These are phyloP conservation scores for Tylopilus sp. DNA, from an alignment of 768 basidiomycete species.

Conservation along the genomic window DNA sequence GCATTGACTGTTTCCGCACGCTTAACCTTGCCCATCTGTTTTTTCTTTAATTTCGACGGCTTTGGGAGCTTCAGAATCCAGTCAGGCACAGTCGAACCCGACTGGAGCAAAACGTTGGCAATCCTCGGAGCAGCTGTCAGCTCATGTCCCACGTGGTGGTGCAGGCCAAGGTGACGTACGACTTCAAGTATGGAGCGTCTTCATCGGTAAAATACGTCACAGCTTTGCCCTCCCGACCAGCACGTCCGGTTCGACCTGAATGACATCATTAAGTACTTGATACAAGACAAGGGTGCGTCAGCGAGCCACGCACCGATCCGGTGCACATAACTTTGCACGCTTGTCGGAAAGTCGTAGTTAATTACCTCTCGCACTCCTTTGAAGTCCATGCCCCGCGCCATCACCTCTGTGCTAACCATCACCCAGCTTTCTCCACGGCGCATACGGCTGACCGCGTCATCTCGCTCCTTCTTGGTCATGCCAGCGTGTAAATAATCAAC, in stretches of 20 bases:
- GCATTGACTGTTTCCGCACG: conserved; percentile 72
- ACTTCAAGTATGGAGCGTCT: conserved; percentile 88
- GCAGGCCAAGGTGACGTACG: conserved; percentile 49
- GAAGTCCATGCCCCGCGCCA: conserved; percentile 99
- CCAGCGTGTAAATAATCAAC: conserved; percentile 92
- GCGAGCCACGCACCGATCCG: conserved; percentile 64
- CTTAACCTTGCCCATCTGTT: conserved; percentile 80
- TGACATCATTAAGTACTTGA: conserved; percentile 4
- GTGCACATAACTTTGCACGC: conserved; percentile 93
- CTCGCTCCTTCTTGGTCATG: conserved; percentile 82
- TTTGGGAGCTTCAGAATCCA: conserved; percentile 96
- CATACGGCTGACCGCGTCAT: conserved; percentile 82
- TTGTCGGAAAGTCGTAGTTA: conserved; percentile 96
- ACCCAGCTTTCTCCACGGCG: conserved; percentile 90
- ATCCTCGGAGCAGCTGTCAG: conserved; percentile 49
- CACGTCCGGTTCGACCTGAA: conserved; percentile 89
- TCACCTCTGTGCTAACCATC: conserved; percentile 93
- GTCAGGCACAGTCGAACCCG: conserved; percentile 86
- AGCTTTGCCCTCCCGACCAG: conserved; percentile 88
- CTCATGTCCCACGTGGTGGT: conserved; percentile 1
- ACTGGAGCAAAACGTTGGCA: conserved; percentile 92
- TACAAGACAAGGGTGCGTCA: not conserved
- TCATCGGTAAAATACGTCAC: conserved; percentile 95
- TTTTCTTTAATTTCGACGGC: conserved; percentile 85
- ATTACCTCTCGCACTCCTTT: conserved; percentile 91